phyloP scores from a whole-genome alignment of 2,329 filamentous ascomycete genomes.

The Claviceps africana region DNA sequence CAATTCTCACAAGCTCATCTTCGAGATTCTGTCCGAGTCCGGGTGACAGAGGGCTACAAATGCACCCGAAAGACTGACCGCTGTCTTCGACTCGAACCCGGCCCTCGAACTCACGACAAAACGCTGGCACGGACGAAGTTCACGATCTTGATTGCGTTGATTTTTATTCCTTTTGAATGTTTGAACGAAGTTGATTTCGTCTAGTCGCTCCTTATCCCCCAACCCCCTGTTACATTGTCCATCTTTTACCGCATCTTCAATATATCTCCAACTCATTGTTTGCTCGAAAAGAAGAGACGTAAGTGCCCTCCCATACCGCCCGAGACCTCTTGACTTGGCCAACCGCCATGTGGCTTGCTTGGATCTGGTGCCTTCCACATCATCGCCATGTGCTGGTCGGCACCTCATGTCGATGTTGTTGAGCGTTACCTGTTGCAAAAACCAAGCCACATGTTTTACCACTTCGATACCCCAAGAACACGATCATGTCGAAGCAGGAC shows the following conservation, averaged over 20 bases:
- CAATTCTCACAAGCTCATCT: background rate
- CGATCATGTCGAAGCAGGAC: background rate
- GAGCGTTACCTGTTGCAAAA: background rate
- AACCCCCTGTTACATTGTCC: background rate
- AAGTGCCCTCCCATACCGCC: constrained; percentile 4
- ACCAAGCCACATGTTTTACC: background rate
- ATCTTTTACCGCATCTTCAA: constrained; percentile 1
- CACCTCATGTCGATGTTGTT: background rate
- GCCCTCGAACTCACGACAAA: constrained; percentile 7
- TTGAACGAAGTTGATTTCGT: constrained; percentile 21
- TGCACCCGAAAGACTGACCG: constrained; percentile 18
- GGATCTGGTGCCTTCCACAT: background rate
- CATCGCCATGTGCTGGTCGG: background rate
- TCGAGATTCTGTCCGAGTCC: constrained; percentile 12
- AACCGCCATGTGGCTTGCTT: background rate
- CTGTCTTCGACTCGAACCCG: constrained; percentile 11
- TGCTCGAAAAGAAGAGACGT: constrained; percentile 7
- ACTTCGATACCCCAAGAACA: too few relatives aligned
- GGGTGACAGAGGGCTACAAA: constrained; percentile 18
- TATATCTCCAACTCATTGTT: constrained; percentile 7
- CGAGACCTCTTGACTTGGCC: background rate
- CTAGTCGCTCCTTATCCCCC: constrained; percentile 30
- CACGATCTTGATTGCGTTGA: constrained; percentile 14
- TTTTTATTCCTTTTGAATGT: constrained; percentile 9
- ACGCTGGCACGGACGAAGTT: constrained; percentile 12